phyloP scores from a whole-genome alignment of 441 rosid genomes.

The Hura crepitans region DNA sequence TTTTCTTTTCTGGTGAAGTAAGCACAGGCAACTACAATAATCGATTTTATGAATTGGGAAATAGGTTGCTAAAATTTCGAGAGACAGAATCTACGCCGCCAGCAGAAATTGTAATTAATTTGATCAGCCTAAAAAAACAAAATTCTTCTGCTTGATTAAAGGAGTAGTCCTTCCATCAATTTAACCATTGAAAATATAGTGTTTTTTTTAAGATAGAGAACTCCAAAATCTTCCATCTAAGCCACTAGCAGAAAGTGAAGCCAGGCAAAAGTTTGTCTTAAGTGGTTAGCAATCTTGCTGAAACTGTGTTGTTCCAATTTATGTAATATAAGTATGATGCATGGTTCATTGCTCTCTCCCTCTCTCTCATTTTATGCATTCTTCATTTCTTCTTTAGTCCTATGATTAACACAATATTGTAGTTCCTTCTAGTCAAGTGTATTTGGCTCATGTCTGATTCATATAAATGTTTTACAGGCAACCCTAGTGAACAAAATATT shows the following conservation, averaged over 20 bases:
- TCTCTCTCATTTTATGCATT: neutral
- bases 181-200: neutral
- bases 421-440: neutral
- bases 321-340: neutral
- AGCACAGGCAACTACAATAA: neutral
- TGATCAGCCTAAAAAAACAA: neutral
- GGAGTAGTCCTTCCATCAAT: neutral
- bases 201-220: neutral
- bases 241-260: neutral
- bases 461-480: constrained; percentile 30
- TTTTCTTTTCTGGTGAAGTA: neutral
- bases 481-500: constrained; percentile 22
- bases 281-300: neutral
- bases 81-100: neutral
- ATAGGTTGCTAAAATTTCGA: neutral
- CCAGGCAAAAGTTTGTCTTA: neutral
- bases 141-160: neutral
- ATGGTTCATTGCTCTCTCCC: neutral
- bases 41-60: no score
- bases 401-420: neutral
- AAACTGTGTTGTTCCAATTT: neutral
- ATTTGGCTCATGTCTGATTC: constrained; percentile 12
- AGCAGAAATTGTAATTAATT: neutral
- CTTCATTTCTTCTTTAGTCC: neutral
- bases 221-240: neutral